A percentile compares a stretch with the other conserved stretches of the same genome.
Conservation (phyloP, 225 moss, liverwort and hornwort genomes). For the Polytrichum commune region DNA sequence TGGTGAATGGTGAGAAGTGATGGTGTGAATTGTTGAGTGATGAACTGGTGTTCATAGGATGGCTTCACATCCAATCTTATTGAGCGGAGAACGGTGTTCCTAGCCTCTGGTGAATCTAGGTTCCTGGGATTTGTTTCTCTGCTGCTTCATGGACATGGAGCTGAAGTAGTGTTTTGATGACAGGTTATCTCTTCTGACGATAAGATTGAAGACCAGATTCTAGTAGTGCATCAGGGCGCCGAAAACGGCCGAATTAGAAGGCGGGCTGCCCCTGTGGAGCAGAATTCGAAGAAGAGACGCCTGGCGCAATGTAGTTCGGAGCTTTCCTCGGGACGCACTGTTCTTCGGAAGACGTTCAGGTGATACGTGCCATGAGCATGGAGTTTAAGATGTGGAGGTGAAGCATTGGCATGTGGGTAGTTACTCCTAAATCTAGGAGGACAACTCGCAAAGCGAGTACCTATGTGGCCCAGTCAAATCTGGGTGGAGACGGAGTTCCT, state of each 20-base stretch:
- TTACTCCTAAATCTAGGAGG: neutral
- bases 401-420: neutral
- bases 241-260: slow-evolving; percentile 14
- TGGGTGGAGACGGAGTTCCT: no score
- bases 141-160: no score
- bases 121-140: no score
- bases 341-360: slow-evolving; percentile 35
- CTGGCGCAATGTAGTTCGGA: slow-evolving; percentile 18
- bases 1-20: no score
- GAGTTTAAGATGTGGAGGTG: no score
- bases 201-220: slow-evolving; percentile 6
- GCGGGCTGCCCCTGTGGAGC: slow-evolving; percentile 5
- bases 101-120: no score
- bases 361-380: neutral
- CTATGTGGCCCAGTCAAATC: no score
- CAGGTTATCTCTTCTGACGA: neutral
- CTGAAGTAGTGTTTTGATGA: no score
- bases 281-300: slow-evolving; percentile 28
- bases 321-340: slow-evolving; percentile 12
- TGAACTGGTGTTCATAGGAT: no score
- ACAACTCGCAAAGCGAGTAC: neutral
- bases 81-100: no score
- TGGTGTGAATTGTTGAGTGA: no score
- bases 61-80: no score
- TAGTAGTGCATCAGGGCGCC: slow-evolving; percentile 4